These are phyloP conservation scores for Exophiala phaeomuriformis DNA, from an alignment of 2,329 filamentous ascomycete genomes.

Conservation along the genomic window DNA sequence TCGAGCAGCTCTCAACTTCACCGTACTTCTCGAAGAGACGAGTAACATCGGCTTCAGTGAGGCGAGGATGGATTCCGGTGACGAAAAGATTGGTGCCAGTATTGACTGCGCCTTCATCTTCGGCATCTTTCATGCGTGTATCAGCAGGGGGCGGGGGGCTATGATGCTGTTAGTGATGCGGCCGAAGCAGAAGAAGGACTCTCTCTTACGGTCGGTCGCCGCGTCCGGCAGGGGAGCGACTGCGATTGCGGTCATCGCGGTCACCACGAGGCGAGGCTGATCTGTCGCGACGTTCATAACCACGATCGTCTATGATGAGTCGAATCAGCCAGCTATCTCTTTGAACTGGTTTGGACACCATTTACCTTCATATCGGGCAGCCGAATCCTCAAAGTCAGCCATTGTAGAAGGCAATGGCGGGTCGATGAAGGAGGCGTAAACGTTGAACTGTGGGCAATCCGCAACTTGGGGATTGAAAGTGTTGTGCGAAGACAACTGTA, in stretches of 20 bases:
- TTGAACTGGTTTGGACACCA: constrained; percentile 1
- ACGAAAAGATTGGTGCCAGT: constrained; percentile 98
- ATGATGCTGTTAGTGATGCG: constrained; percentile 18
- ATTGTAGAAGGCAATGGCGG: constrained; percentile 28
- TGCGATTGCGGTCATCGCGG: constrained; percentile 52
- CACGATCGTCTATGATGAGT: constrained; percentile 46
- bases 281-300: constrained; percentile 60
- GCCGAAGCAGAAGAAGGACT: not conserved
- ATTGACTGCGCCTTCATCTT: constrained; percentile 71
- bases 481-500: not conserved
- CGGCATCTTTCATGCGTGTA: constrained; percentile 39
- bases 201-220: constrained; percentile 42
- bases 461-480: not conserved
- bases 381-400: constrained; percentile 59
- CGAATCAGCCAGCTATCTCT: constrained; percentile 13
- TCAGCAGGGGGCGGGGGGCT: constrained; percentile 44
- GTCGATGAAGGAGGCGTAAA: not conserved
- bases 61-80: constrained; percentile 89
- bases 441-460: not conserved
- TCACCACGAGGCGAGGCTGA: constrained; percentile 59
- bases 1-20: constrained; percentile 97
- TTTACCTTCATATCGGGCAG: constrained; percentile 60
- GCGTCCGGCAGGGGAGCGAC: constrained; percentile 57
- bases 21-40: constrained; percentile 98
- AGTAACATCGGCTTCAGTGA: constrained; percentile 82